Evolutionary conservation across 2,329 filamentous ascomycete species (phyloP).

Genomic region (Xylariaceae sp.): DNA sequence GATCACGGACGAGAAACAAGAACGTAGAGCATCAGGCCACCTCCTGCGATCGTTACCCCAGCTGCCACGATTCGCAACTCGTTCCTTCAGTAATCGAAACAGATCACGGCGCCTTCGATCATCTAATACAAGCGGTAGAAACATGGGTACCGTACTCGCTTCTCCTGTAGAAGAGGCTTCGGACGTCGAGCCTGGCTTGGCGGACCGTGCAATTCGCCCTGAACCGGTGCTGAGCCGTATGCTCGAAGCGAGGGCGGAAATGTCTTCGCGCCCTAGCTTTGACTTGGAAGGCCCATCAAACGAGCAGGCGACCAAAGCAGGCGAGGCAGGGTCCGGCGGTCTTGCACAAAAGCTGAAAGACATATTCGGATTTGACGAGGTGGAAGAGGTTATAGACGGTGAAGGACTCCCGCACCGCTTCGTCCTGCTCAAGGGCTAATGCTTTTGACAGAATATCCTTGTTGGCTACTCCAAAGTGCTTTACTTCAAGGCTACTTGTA

Average conservation of each 20-base stretch:
- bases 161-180: slow-evolving; percentile 17
- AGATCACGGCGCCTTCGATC: slow-evolving; percentile 37
- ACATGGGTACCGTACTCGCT: slow-evolving; percentile 16
- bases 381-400: slow-evolving; percentile 81
- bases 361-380: slow-evolving; percentile 76
- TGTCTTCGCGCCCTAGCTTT: slow-evolving; percentile 54
- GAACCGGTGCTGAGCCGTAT: slow-evolving; percentile 73
- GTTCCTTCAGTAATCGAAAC: slow-evolving; percentile 36
- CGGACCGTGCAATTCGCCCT: slow-evolving; percentile 41
- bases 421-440: background rate
- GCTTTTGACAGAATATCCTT: slow-evolving; percentile 67
- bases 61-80: slow-evolving; percentile 41
- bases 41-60: slow-evolving; percentile 61
- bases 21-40: slow-evolving; percentile 58
- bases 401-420: slow-evolving; percentile 18
- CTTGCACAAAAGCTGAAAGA: slow-evolving; percentile 70
- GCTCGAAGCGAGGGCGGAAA: slow-evolving; percentile 64
- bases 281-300: slow-evolving; percentile 45
- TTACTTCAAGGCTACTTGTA: slow-evolving; percentile 94
- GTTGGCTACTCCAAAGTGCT: slow-evolving; percentile 87
- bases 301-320: slow-evolving; percentile 33
- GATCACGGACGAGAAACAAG: slow-evolving; percentile 40
- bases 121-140: slow-evolving; percentile 28
- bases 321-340: slow-evolving; percentile 43
- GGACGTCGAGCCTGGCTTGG: slow-evolving; percentile 25